phyloP scores from a whole-genome alignment of 2,329 filamentous ascomycete species.

The Emergomyces orientalis region DNA sequence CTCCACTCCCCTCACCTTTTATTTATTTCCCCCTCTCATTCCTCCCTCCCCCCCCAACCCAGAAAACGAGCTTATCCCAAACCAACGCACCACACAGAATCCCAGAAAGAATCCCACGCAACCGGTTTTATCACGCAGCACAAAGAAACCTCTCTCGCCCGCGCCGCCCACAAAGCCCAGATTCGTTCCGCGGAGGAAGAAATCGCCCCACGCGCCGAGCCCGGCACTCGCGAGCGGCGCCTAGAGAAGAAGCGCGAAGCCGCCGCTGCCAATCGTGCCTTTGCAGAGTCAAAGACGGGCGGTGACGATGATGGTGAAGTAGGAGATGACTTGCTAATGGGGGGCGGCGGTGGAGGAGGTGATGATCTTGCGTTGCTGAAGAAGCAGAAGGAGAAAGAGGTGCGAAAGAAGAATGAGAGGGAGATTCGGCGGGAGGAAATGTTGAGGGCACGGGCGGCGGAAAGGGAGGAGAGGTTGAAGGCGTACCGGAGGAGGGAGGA shows the following conservation, averaged over 20 bases:
- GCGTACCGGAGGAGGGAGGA: constrained; percentile 69
- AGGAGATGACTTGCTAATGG: constrained; percentile 68
- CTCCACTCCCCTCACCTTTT: not conserved
- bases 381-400: constrained; percentile 53
- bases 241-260: constrained; percentile 74
- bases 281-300: constrained; percentile 49
- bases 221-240: constrained; percentile 71
- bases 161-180: constrained; percentile 35
- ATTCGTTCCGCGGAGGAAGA: constrained; percentile 51
- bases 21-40: not conserved
- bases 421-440: constrained; percentile 77
- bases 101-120: constrained; percentile 38
- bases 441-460: constrained; percentile 61
- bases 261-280: constrained; percentile 63
- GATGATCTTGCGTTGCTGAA: constrained; percentile 53
- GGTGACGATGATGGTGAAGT: constrained; percentile 51
- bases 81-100: constrained; percentile 26
- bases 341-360: constrained; percentile 48
- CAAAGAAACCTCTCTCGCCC: constrained; percentile 55
- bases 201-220: constrained; percentile 68
- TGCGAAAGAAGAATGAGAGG: constrained; percentile 71
- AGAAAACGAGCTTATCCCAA: constrained; percentile 10
- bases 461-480: constrained; percentile 66
- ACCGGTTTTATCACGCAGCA: constrained; percentile 58
- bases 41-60: constrained; percentile 9